Conservation (phyloP, 2,329 filamentous ascomycete genomes). For the Epichloe brachyelytri region DNA sequence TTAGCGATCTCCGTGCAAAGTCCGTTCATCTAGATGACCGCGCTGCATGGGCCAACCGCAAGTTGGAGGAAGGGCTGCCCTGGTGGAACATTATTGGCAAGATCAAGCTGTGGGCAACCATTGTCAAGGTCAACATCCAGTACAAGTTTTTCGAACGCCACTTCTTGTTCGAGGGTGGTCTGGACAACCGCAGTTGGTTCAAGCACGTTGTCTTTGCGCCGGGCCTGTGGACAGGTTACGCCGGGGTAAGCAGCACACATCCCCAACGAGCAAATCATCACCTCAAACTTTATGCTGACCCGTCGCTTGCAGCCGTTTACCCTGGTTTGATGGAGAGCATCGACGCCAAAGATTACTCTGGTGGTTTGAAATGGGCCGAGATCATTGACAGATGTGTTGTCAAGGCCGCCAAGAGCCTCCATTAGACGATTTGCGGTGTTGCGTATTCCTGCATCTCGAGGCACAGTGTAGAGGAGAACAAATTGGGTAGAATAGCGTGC, state of each 20-base stretch:
- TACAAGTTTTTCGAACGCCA: slow-evolving; percentile 76
- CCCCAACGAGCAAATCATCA: background rate
- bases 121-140: slow-evolving; percentile 59
- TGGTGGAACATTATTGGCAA: slow-evolving; percentile 70
- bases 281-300: slow-evolving; percentile 5
- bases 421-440: background rate
- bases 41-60: slow-evolving; percentile 27
- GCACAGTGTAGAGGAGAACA: background rate
- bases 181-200: slow-evolving; percentile 77
- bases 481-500: background rate
- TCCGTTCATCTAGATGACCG: slow-evolving; percentile 33
- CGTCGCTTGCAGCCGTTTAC: slow-evolving; percentile 36
- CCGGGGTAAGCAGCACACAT: slow-evolving; percentile 44
- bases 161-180: slow-evolving; percentile 62
- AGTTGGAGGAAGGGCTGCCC: slow-evolving; percentile 43
- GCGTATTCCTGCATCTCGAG: no score
- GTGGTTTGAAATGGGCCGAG: slow-evolving; percentile 44
- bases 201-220: slow-evolving; percentile 93
- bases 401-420: slow-evolving; percentile 30
- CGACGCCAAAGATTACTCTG: slow-evolving; percentile 42
- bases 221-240: slow-evolving; percentile 81
- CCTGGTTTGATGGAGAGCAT: slow-evolving; percentile 51
- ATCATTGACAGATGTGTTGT: slow-evolving; percentile 42
- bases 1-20: slow-evolving; percentile 24
- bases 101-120: slow-evolving; percentile 47